Conservation (phyloP, 148 eudicot species). For the Nepenthes mirabilis region DNA sequence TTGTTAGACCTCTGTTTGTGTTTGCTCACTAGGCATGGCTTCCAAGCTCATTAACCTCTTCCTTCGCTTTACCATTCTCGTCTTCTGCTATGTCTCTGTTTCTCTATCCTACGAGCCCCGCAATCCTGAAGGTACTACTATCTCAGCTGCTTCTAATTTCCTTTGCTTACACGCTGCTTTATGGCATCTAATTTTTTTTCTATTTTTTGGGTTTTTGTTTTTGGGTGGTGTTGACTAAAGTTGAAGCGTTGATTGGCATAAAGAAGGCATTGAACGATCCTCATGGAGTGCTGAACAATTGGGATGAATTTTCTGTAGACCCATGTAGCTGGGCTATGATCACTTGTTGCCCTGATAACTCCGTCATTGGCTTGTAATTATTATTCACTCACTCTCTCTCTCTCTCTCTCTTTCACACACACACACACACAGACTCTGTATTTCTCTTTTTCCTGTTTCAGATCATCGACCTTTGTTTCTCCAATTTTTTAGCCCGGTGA, state of each 20-base stretch:
- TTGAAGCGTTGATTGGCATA: conserved; percentile 65
- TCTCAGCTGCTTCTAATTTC: background rate
- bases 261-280: conserved; percentile 56
- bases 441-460: background rate
- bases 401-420: background rate
- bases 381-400: conserved; percentile 1
- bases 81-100: background rate
- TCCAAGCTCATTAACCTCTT: background rate
- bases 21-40: background rate
- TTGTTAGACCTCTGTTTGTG: too few species aligned
- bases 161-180: background rate
- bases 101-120: conserved; percentile 1
- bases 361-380: conserved; percentile 62
- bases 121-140: background rate
- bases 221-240: conserved; percentile 15
- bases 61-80: background rate
- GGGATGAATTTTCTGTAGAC: conserved; percentile 98
- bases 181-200: too few species aligned
- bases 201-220: background rate
- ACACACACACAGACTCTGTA: background rate
- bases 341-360: conserved; percentile 76
- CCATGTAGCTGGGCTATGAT: conserved; percentile 99
- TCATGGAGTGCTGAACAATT: conserved; percentile 57
- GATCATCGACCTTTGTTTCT: background rate
- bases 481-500: background rate